Conservation (phyloP, 345 rosid genomes). For the Populus tremula region DNA sequence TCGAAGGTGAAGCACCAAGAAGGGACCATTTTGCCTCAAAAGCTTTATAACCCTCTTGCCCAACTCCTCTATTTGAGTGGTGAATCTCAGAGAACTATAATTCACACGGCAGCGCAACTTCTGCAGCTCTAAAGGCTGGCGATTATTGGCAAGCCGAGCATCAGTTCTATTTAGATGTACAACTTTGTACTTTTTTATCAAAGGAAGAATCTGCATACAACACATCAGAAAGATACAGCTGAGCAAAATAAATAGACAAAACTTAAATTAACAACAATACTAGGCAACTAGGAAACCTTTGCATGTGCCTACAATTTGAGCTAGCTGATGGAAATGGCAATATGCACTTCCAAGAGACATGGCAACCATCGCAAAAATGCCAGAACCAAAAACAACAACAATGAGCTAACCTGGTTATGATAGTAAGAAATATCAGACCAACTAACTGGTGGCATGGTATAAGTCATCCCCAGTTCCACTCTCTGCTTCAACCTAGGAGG, state of each 20-base stretch:
- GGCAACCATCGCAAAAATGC: background rate
- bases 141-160: slow-evolving; percentile 83
- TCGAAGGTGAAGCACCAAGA: slow-evolving; percentile 87
- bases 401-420: slow-evolving; percentile 48
- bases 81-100: slow-evolving; percentile 77
- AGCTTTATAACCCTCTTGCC: slow-evolving; percentile 74
- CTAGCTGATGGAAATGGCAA: background rate
- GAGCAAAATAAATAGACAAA: background rate
- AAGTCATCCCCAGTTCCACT: slow-evolving; percentile 53
- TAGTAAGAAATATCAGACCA: slow-evolving; percentile 89
- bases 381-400: background rate
- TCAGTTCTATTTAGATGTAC: slow-evolving; percentile 88
- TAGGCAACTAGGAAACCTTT: background rate
- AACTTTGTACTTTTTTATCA: slow-evolving; percentile 77
- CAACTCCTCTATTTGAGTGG: slow-evolving; percentile 89
- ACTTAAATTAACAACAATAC: background rate
- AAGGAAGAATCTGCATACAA: slow-evolving; percentile 78
- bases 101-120: slow-evolving; percentile 93
- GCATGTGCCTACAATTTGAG: background rate
- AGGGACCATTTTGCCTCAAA: slow-evolving; percentile 80
- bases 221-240: background rate
- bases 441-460: slow-evolving; percentile 78
- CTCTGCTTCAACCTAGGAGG: slow-evolving; percentile 75
- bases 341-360: background rate
- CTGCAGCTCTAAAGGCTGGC: slow-evolving; percentile 72